A percentile compares a stretch with the other conserved stretches of the same genome.
phyloP scores from a whole-genome alignment of 805 yeast genomes.

The Candida incommunis region DNA sequence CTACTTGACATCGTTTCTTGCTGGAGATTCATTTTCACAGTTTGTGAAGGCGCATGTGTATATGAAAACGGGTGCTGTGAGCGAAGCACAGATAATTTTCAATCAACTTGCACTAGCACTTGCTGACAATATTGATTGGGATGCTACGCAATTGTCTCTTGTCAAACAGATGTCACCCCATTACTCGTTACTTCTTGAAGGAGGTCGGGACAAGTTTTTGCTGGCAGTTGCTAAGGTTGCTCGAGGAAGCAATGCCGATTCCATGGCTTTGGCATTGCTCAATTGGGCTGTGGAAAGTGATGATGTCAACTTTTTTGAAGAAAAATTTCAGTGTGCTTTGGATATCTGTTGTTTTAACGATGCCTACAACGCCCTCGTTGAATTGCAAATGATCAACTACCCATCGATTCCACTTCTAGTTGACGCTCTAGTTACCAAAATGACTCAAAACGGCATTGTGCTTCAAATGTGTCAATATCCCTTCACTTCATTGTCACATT shows the following conservation, averaged over 20 bases:
- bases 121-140: background rate
- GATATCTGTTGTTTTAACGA: background rate
- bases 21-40: background rate
- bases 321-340: background rate
- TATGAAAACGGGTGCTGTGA: background rate
- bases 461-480: background rate
- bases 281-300: background rate
- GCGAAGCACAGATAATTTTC: background rate
- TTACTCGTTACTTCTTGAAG: background rate
- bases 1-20: background rate
- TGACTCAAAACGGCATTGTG: background rate
- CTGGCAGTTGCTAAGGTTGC: background rate
- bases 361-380: background rate
- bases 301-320: background rate
- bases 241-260: background rate
- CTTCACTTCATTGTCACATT: background rate
- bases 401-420: background rate
- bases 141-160: background rate
- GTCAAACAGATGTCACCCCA: background rate
- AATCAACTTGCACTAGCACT: background rate
- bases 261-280: background rate
- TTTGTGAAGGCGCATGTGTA: background rate
- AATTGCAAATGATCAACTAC: background rate
- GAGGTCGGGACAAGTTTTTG: background rate
- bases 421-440: background rate